Base-by-base conservation (phyloP, 805 yeast species). In the Metschnikowia shivogae region DNA sequence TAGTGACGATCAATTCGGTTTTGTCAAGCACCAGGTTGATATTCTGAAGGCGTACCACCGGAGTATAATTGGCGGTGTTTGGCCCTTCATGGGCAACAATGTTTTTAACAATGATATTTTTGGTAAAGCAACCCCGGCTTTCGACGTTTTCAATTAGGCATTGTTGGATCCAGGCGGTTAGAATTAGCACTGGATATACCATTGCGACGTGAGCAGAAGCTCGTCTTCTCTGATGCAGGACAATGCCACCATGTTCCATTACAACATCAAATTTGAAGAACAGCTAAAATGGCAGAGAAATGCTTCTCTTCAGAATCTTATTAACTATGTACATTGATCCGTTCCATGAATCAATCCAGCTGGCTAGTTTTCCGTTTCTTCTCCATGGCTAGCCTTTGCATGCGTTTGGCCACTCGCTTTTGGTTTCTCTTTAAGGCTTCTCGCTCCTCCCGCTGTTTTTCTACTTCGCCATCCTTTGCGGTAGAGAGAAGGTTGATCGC, bases 401-500 rank as follows among this genome's bases (percentile, higher is more conserved):
- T 44, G 45, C 74, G 50, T 49, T 65, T 68, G 5, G 67, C 64
- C 40, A 67, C 74, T 36, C 68, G 48, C 50, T 68, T 70, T 38
- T 63, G 70, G 11, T 49, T 47, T 39, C 53, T 57, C 46, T 57
- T 66, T 45, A 54, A 47, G 28, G 46, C 29, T 36, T 63, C 64
- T 43, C 58, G 61, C 44, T 60, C 60, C 24, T 47, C 55, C 47
- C 53, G 55, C 24, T 46, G 39, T 22, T 45, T 45, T 30, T 59
- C 63, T n/a, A 56, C 63, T 13, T 54, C 56, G 34, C 36, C 37
- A 10, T 44, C 47, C 6, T 47, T 44, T 13, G 39, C 17, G 3
- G 12, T 11, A 4, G 64, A 60, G 5, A 67, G 51, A 20, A 57
- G 53, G 20, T 59, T 57, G 39, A 71, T 58, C 1, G 60, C 49